phyloP scores from a whole-genome alignment of 1,284 basidiomycete species.

The Sanghuangporus weigelae region DNA sequence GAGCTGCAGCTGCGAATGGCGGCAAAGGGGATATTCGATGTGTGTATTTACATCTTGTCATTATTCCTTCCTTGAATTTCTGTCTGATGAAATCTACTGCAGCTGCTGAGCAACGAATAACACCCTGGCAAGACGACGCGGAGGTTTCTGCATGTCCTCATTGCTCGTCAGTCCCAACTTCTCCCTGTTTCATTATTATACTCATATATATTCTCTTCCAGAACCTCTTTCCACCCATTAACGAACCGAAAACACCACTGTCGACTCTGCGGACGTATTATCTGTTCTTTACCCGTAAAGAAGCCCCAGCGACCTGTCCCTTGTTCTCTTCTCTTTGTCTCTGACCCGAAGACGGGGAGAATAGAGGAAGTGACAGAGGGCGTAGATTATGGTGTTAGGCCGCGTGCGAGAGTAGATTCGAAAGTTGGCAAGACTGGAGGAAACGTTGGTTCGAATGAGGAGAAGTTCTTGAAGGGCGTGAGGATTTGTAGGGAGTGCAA shows the following conservation, averaged over 20 bases:
- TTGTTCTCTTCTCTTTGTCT: slow-evolving; percentile 78
- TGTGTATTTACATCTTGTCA: slow-evolving; percentile 26
- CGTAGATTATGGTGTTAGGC: slow-evolving; percentile 77
- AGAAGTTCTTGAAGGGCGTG: slow-evolving; percentile 79
- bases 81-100: slow-evolving; percentile 13
- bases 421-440: slow-evolving; percentile 20
- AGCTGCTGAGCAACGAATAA: slow-evolving; percentile 89
- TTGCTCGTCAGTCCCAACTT: slow-evolving; percentile 60
- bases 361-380: slow-evolving; percentile 86
- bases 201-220: slow-evolving; percentile 23
- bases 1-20: slow-evolving; percentile 28
- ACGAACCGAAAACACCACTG: slow-evolving; percentile 97
- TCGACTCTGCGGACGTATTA: slow-evolving; percentile 87
- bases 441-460: slow-evolving; percentile 49
- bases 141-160: slow-evolving; percentile 75
- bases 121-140: slow-evolving; percentile 91
- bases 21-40: slow-evolving; percentile 56
- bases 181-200: background rate
- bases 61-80: background rate
- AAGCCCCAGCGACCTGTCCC: slow-evolving; percentile 59
- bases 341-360: slow-evolving; percentile 64
- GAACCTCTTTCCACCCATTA: slow-evolving; percentile 80
- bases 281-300: slow-evolving; percentile 87
- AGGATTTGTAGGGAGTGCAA: slow-evolving; percentile 82
- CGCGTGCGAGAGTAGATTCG: slow-evolving; percentile 31